Evolutionary conservation across 768 basidiomycete genomes (phyloP), one percentile per base, ranked within the genome.

Genomic region (Auriculariales sp.): DNA sequence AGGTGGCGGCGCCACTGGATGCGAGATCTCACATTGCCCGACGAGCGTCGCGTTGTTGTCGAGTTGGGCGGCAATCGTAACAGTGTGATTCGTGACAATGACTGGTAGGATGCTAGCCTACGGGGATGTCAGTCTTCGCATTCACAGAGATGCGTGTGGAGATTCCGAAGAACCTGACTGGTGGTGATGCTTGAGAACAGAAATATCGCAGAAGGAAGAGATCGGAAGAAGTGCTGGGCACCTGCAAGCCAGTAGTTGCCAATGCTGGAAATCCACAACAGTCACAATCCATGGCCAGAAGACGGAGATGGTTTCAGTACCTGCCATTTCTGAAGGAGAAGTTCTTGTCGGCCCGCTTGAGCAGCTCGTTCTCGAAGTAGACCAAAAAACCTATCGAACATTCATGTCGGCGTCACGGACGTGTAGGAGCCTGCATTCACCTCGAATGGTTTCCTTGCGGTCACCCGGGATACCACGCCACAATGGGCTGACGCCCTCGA

Each of bases 301-400:
- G 58, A 10, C 68, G 53, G 52, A 69, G 68, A 28, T 61, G 62
- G 49, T 64, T 62, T 27, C 55, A 64, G 30, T 66, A 80, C 77
- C 84, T 87, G 59, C 91, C 92, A 58, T 93, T 93, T 47, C 84
- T 69, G 66, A 94, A 98, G 24, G 88, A 85, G 64, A 95, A 97
- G 54, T 82, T 86, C 67, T 95, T 95, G 59, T 94, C 90, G 2
- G 93, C 89, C 22, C 91, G 73, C 56, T 80, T 84, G 34, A 95
- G 71, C 6, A 92, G 71, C 56, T 94, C 86, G 53, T 77, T 81
- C 62, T 97, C 89, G 54, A 95, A 94, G 59, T 90, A 76, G 3
- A 97, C 92, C 17, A 98, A 72, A 61, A 98, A 94, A 0, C 91
- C 91, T 90, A 60, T 15, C 28, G 29, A 49, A 28, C 25, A 34